phyloP scores from a whole-genome alignment of 441 rosid species.

The Sinapis alba region DNA sequence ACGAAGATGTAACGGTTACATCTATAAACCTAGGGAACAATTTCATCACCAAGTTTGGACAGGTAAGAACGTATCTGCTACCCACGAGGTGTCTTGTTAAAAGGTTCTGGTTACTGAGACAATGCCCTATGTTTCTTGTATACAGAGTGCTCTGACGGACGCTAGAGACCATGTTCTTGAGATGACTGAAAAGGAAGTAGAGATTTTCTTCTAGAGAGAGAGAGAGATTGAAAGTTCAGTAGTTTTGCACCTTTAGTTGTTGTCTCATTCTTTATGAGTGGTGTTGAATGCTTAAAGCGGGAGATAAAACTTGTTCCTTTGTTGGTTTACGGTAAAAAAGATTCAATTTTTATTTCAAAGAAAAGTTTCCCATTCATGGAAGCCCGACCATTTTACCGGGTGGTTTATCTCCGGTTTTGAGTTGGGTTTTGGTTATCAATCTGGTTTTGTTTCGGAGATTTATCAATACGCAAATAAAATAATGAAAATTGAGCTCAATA shows the following conservation, averaged over 20 bases:
- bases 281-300: not conserved
- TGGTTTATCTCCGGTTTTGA: not conserved
- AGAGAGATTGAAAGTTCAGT: slow-evolving; percentile 19
- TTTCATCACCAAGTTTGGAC: slow-evolving; percentile 93
- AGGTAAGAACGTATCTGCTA: slow-evolving; percentile 48
- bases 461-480: not conserved
- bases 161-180: slow-evolving; percentile 93
- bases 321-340: not conserved
- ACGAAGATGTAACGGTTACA: slow-evolving; percentile 80
- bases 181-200: slow-evolving; percentile 91
- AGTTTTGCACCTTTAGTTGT: slow-evolving; percentile 21
- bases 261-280: slow-evolving; percentile 20
- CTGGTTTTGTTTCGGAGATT: not conserved
- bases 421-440: not conserved
- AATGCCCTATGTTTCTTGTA: not conserved
- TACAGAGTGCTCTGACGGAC: slow-evolving; percentile 86
- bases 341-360: not conserved
- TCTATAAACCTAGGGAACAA: slow-evolving; percentile 83
- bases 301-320: not conserved
- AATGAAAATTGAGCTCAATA: not conserved
- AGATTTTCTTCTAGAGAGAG: slow-evolving; percentile 61
- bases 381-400: not conserved
- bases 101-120: slow-evolving; percentile 1
- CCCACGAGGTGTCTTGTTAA: not conserved
- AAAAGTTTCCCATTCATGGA: not conserved